Evolutionary conservation across 1,284 basidiomycete genomes (phyloP).

Genomic region (Boletellus sp.): DNA sequence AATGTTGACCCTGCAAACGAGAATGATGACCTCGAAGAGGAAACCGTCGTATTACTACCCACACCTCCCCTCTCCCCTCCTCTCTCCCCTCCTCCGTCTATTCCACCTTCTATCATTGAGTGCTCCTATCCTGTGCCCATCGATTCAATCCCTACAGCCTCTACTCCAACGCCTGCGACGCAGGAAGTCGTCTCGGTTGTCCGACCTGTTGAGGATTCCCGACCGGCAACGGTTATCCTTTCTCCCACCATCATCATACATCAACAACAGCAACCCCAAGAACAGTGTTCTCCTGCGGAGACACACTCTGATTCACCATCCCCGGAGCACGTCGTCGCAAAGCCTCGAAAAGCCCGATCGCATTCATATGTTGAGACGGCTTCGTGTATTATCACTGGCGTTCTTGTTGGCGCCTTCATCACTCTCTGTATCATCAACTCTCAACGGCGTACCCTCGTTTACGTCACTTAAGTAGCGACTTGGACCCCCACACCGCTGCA

Average conservation of each 20-base stretch:
- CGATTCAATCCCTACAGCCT: neutral
- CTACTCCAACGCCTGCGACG: conserved; percentile 1
- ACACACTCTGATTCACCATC: conserved; percentile 6
- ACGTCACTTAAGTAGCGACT: conserved; percentile 25
- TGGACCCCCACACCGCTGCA: neutral
- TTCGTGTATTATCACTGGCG: conserved; percentile 51
- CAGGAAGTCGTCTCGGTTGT: conserved; percentile 4
- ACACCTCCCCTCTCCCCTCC: conserved; percentile 21
- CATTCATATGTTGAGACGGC: conserved; percentile 41
- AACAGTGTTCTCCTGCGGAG: conserved; percentile 10
- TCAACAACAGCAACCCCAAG: conserved; percentile 20
- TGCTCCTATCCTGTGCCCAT: conserved; percentile 10
- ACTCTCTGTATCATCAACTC: conserved; percentile 47
- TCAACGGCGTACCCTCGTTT: conserved; percentile 49
- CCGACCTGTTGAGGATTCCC: conserved; percentile 5
- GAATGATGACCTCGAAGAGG: conserved; percentile 10
- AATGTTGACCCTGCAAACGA: conserved; percentile 21
- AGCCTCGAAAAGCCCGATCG: conserved; percentile 22
- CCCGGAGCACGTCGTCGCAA: conserved; percentile 6
- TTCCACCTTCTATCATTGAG: conserved; percentile 16
- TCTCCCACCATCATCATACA: conserved; percentile 30
- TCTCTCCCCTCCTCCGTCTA: conserved; percentile 15
- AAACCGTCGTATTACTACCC: conserved; percentile 15
- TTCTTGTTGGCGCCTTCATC: conserved; percentile 53
- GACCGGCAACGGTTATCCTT: conserved; percentile 16